A percentile compares a stretch with the other conserved stretches of the same genome.
Conservation (phyloP, 2,329 filamentous ascomycete genomes). For the Berkeleyomyces rouxiae region DNA sequence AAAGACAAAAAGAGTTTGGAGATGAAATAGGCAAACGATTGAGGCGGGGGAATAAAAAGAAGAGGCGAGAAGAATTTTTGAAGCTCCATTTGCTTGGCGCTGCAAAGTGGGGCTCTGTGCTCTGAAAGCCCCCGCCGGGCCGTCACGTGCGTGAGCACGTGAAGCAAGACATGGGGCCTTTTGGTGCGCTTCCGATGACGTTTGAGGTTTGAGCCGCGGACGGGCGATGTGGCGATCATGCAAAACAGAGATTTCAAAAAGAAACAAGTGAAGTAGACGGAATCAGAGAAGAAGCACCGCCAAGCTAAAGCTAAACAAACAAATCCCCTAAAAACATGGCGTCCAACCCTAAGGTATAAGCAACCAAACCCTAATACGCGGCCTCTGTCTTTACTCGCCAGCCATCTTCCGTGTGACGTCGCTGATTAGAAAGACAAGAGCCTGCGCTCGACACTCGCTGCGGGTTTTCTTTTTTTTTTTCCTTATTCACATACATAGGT, state of each 20-base stretch:
- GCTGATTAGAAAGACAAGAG: no score
- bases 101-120: not conserved
- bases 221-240: no score
- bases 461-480: not conserved
- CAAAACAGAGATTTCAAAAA: not conserved
- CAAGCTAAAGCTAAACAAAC: no score
- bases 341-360: no score
- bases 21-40: constrained; percentile 9
- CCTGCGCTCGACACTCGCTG: no score
- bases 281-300: no score
- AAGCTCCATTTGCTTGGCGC: constrained; percentile 17
- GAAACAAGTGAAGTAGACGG: not conserved
- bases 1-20: constrained; percentile 1
- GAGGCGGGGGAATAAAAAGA: constrained; percentile 15
- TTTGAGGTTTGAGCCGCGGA: not conserved
- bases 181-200: not conserved
- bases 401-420: not conserved
- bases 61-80: constrained; percentile 20
- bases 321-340: no score
- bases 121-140: constrained; percentile 3
- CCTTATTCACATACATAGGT: not conserved
- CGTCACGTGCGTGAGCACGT: not conserved
- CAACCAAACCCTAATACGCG: no score
- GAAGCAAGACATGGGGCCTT: not conserved
- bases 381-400: not conserved